These are phyloP conservation scores for Talaromyces rugulosus DNA, from an alignment of 2,329 filamentous ascomycete species.

Conservation along the genomic window DNA sequence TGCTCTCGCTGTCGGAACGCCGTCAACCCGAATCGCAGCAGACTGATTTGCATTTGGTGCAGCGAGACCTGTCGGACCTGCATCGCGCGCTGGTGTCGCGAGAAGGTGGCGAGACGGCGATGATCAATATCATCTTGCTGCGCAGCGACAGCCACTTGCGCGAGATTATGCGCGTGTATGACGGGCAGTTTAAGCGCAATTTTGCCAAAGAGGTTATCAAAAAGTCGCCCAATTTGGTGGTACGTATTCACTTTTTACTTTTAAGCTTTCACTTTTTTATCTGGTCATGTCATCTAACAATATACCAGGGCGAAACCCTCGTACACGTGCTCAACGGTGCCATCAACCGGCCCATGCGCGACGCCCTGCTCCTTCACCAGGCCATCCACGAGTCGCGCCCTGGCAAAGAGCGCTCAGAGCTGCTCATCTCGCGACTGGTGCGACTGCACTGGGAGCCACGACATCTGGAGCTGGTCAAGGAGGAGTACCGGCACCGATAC, in stretches of 20 bases:
- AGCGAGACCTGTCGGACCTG: constrained; percentile 69
- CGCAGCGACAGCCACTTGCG: constrained; percentile 77
- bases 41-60: constrained; percentile 58
- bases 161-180: constrained; percentile 74
- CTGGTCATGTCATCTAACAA: not conserved
- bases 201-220: constrained; percentile 83
- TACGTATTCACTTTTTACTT: constrained; percentile 48
- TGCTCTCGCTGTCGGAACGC: constrained; percentile 76
- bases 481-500: constrained; percentile 76
- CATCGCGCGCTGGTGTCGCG: constrained; percentile 64
- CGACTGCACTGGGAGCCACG: constrained; percentile 86
- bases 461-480: constrained; percentile 76
- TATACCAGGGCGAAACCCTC: constrained; percentile 76
- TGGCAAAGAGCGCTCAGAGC: constrained; percentile 71
- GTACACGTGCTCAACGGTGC: constrained; percentile 94
- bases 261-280: not conserved
- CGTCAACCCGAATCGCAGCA: constrained; percentile 77
- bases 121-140: constrained; percentile 78
- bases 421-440: constrained; percentile 83
- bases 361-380: constrained; percentile 86
- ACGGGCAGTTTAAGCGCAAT: constrained; percentile 67
- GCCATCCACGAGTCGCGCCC: constrained; percentile 72
- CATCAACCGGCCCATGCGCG: constrained; percentile 91
- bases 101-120: constrained; percentile 79
- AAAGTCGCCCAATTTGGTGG: constrained; percentile 88